Evolutionary conservation across 257 asterid genomes (phyloP).

Genomic region (Plantago ovata): DNA sequence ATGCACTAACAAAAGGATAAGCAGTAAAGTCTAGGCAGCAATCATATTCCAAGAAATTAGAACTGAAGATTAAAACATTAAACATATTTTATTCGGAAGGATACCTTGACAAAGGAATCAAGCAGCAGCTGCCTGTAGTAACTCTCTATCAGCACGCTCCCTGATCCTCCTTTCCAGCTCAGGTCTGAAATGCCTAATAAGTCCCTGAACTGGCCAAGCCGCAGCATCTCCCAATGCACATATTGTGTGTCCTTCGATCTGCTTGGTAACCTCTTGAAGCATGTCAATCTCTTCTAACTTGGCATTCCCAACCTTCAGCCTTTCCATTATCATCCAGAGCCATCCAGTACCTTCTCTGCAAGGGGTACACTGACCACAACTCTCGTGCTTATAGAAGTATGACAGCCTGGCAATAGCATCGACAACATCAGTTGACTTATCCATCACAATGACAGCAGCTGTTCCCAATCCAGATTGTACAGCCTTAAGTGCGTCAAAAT

Average conservation of each 20-base stretch:
- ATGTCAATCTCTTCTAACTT: slow-evolving; percentile 94
- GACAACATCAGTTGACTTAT: slow-evolving; percentile 92
- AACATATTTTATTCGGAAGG: background rate
- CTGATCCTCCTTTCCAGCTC: slow-evolving; percentile 93
- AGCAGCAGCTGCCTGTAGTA: slow-evolving; percentile 72
- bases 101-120: slow-evolving; percentile 47
- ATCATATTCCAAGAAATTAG: background rate
- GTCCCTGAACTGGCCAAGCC: slow-evolving; percentile 99
- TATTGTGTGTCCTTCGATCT: slow-evolving; percentile 99
- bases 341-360: slow-evolving; percentile 99
- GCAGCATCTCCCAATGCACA: slow-evolving; percentile 99
- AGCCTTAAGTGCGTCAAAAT: slow-evolving; percentile 95
- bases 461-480: slow-evolving; percentile 97
- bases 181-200: slow-evolving; percentile 94
- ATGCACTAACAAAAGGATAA: too few species aligned
- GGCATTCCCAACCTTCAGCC: slow-evolving; percentile 97
- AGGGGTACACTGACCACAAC: slow-evolving; percentile 99
- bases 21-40: background rate
- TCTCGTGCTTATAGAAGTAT: slow-evolving; percentile 97
- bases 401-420: slow-evolving; percentile 96
- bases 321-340: slow-evolving; percentile 99
- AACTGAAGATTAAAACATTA: slow-evolving; percentile 3
- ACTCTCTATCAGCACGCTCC: slow-evolving; percentile 90
- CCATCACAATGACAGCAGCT: slow-evolving; percentile 98
- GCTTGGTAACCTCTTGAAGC: slow-evolving; percentile 99